Evolutionary conservation across 108 stramenopile species (phyloP).

Genomic region (Nannochloropsis salina): DNA sequence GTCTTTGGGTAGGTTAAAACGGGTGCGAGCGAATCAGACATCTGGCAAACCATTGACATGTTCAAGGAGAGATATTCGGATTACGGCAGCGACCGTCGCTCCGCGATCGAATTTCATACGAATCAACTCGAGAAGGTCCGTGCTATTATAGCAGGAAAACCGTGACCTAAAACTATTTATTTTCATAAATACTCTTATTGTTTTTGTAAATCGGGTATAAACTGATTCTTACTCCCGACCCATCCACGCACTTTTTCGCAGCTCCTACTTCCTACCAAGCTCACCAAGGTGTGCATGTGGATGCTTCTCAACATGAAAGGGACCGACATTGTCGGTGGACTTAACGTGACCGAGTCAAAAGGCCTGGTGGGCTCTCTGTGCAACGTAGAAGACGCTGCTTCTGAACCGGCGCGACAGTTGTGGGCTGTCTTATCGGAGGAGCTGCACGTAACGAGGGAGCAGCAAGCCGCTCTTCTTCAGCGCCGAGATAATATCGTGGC

Average conservation of each 20-base stretch:
- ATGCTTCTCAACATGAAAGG: constrained; percentile 56
- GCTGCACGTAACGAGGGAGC: constrained; percentile 64
- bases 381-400: constrained; percentile 55
- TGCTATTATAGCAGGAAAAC: not conserved
- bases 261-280: constrained; percentile 70
- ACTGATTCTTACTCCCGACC: constrained; percentile 20
- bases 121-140: constrained; percentile 17
- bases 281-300: constrained; percentile 64
- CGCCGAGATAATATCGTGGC: constrained; percentile 43
- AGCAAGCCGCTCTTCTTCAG: constrained; percentile 58
- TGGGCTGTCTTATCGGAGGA: constrained; percentile 62
- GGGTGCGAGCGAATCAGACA: constrained; percentile 69
- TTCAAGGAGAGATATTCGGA: constrained; percentile 78
- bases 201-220: not conserved
- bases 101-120: constrained; percentile 70
- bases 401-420: constrained; percentile 59
- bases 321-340: not conserved
- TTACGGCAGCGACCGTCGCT: constrained; percentile 73
- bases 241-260: constrained; percentile 56
- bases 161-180: not conserved
- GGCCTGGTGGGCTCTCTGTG: constrained; percentile 45
- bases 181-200: not conserved
- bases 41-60: constrained; percentile 69
- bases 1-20: constrained; percentile 36
- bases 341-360: not conserved